Evolutionary conservation across 768 basidiomycete genomes (phyloP).

Genomic region (Suillus bovinus): DNA sequence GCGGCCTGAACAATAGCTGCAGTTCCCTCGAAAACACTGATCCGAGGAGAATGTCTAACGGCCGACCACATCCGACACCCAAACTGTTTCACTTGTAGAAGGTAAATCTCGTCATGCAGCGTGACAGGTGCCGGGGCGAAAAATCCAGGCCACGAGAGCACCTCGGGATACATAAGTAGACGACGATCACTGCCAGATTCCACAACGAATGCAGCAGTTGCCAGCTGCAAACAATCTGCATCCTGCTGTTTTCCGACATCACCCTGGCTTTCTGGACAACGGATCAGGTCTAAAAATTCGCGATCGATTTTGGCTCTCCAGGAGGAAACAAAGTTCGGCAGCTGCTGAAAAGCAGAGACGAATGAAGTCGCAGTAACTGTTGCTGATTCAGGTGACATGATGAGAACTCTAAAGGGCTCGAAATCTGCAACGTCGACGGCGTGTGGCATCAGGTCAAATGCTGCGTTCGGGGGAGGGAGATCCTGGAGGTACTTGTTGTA

Average conservation of each 20-base stretch:
- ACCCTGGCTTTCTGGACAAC: background rate
- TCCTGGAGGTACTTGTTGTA: slow-evolving; percentile 2
- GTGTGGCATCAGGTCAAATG: slow-evolving; percentile 7
- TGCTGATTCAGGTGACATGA: slow-evolving; percentile 4
- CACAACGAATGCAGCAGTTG: background rate
- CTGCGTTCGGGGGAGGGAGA: background rate
- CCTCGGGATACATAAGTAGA: slow-evolving; percentile 5
- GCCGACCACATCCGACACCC: background rate
- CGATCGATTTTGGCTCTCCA: slow-evolving; percentile 5
- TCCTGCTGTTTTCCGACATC: background rate
- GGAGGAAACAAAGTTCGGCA: slow-evolving; percentile 3
- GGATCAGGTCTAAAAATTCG: slow-evolving; percentile 1
- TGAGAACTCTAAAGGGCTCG: slow-evolving; percentile 1
- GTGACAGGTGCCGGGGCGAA: background rate
- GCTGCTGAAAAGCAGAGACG: slow-evolving; percentile 6
- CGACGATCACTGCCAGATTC: background rate
- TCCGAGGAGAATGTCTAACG: background rate
- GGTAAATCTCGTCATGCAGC: background rate
- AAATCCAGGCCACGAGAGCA: slow-evolving; percentile 6
- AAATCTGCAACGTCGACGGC: slow-evolving; percentile 4
- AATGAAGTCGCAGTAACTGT: background rate
- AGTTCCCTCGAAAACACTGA: background rate
- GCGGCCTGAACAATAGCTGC: background rate
- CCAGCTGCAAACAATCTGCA: background rate
- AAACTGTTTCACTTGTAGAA: background rate